Conservation (phyloP, 2,329 filamentous ascomycete genomes). For the Fusarium nygamai region DNA sequence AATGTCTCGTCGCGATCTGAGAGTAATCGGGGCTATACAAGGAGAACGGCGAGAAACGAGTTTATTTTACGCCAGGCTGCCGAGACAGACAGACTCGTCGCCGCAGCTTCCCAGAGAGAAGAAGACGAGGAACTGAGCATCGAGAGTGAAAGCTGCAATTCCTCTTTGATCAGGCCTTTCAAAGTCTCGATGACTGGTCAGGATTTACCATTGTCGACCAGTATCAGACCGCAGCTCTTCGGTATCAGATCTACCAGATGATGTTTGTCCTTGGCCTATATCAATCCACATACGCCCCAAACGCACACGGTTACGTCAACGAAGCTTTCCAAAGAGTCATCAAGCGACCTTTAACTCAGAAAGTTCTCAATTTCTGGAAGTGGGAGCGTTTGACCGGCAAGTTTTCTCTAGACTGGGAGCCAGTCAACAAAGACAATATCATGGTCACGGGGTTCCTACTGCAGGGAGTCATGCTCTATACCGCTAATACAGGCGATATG, state of each 20-base stretch:
- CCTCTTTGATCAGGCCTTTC: not conserved
- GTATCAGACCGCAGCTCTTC: not conserved
- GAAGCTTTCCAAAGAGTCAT: not conserved
- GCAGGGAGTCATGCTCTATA: not conserved
- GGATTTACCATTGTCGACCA: not conserved
- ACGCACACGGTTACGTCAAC: not conserved
- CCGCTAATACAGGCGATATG: not conserved
- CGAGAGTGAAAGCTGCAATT: not conserved
- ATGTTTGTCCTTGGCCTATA: not conserved
- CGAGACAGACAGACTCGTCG: not conserved
- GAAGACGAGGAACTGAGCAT: not conserved
- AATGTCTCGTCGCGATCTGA: fast-evolving
- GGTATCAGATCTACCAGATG: not conserved
- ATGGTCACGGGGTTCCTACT: not conserved
- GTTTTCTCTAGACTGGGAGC: not conserved
- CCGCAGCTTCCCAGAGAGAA: not conserved
- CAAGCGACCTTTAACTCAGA: not conserved
- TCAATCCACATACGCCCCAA: not conserved
- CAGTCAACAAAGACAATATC: not conserved
- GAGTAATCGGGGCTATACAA: fast-evolving
- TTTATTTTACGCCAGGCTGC: not conserved
- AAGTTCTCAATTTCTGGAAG: not conserved
- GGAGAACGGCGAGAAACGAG: not conserved
- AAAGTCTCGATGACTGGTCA: not conserved
- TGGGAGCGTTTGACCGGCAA: not conserved